phyloP scores from a whole-genome alignment of 345 rosid species.

The Eucalyptus globulus region DNA sequence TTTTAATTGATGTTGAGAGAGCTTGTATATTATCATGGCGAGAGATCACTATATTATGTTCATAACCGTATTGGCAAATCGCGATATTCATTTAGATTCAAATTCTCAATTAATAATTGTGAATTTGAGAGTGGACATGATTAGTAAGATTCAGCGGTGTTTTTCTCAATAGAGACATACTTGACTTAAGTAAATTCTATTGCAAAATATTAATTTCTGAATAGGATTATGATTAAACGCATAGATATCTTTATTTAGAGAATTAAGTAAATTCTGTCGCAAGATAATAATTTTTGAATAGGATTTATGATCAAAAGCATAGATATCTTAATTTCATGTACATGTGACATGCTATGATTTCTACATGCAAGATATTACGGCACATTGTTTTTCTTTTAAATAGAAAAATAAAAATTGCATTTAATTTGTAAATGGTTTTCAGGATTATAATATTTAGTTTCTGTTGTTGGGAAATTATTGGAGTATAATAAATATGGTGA shows the following conservation, averaged over 20 bases:
- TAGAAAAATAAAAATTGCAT: background rate
- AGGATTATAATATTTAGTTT: background rate
- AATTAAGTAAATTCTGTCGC: background rate
- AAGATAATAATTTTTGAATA: background rate
- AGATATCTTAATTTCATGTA: background rate
- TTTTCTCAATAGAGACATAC: background rate
- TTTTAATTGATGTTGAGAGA: background rate
- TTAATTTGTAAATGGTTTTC: background rate
- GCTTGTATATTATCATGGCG: background rate
- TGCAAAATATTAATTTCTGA: background rate
- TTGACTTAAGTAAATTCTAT: background rate
- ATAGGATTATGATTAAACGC: background rate
- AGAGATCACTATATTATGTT: background rate
- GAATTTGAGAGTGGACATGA: background rate
- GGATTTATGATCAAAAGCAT: background rate
- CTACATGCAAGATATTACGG: background rate
- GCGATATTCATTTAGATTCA: background rate
- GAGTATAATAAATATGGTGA: background rate
- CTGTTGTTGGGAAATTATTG: background rate
- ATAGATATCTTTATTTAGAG: background rate
- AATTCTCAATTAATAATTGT: background rate
- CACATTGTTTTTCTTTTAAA: background rate
- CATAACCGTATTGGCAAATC: background rate
- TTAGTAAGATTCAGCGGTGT: background rate
- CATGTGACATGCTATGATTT: background rate